phyloP scores from a whole-genome alignment of 192 early-diverging fungal genomes.

The Borealophlyctis nickersoniae region DNA sequence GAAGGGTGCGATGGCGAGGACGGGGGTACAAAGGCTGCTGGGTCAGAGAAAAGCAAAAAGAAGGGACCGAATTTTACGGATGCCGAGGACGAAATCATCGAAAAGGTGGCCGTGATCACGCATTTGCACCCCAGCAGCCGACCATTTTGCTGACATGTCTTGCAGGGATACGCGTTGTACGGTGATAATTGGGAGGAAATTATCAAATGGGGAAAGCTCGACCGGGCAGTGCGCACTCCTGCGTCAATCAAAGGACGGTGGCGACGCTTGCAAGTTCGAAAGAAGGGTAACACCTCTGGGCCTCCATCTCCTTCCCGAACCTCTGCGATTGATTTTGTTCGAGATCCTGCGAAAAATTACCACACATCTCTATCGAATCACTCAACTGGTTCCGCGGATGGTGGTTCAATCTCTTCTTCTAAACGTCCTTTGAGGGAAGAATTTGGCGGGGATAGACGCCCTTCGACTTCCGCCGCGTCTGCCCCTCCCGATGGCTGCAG shows the following conservation, averaged over 20 bases:
- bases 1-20: no score
- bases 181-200: conserved; percentile 25
- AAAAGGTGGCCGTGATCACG: neutral
- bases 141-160: neutral
- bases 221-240: conserved; percentile 2
- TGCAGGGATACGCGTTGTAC: conserved; percentile 4
- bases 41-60: conserved; percentile 8
- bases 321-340: neutral
- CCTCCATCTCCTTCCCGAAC: neutral
- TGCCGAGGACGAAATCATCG: conserved; percentile 14
- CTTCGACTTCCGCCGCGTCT: neutral
- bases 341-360: neutral
- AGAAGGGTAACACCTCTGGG: neutral
- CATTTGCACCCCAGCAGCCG: neutral
- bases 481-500: neutral
- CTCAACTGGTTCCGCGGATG: conserved; percentile 7
- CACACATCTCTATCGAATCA: conserved; percentile 3
- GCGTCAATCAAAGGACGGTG: conserved; percentile 11
- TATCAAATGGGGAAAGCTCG: conserved; percentile 5
- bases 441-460: no score
- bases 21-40: no score
- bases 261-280: neutral
- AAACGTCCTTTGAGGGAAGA: no score
- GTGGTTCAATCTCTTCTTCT: no score
- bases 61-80: conserved; percentile 20